Evolutionary conservation across 2,329 filamentous ascomycete species (phyloP).

Genomic region (Epichloe sylvatica): DNA sequence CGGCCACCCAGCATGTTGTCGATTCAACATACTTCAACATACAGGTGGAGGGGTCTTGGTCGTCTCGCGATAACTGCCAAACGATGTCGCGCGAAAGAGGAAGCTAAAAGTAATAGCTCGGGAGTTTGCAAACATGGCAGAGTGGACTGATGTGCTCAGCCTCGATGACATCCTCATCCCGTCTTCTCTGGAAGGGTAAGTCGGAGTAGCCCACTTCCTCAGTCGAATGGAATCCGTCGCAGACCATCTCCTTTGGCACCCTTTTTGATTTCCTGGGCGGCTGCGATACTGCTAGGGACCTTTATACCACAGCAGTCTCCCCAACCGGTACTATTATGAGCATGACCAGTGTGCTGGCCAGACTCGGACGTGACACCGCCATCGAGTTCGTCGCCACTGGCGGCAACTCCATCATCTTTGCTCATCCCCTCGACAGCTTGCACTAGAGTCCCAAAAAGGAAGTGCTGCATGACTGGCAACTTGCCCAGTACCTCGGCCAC

Average conservation of each 20-base stretch:
- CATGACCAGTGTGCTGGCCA: constrained; percentile 46
- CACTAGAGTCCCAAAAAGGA: constrained; percentile 85
- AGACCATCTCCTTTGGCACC: constrained; percentile 44
- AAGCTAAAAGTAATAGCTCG: too few species aligned
- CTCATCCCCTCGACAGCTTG: constrained; percentile 75
- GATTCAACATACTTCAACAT: too few species aligned
- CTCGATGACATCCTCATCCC: not conserved
- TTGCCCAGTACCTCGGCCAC: constrained; percentile 84
- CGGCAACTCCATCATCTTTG: constrained; percentile 38
- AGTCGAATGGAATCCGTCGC: constrained; percentile 74
- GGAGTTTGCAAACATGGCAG: not conserved
- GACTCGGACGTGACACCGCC: constrained; percentile 27
- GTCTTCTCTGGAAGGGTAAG: too few species aligned
- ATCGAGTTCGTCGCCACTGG: constrained; percentile 35
- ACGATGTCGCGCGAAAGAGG: too few species aligned
- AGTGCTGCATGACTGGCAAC: constrained; percentile 96
- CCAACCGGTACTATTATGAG: constrained; percentile 57
- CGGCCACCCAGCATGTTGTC: constrained; percentile 47
- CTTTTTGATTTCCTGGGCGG: constrained; percentile 79
- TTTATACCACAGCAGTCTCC: constrained; percentile 97
- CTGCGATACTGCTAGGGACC: constrained; percentile 85
- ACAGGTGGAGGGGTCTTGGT: not conserved
- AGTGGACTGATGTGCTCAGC: not conserved
- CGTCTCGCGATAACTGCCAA: too few species aligned
- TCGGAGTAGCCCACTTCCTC: constrained; percentile 6